Base-by-base conservation (phyloP, 345 rosid species). In the Brassica carinata region DNA sequence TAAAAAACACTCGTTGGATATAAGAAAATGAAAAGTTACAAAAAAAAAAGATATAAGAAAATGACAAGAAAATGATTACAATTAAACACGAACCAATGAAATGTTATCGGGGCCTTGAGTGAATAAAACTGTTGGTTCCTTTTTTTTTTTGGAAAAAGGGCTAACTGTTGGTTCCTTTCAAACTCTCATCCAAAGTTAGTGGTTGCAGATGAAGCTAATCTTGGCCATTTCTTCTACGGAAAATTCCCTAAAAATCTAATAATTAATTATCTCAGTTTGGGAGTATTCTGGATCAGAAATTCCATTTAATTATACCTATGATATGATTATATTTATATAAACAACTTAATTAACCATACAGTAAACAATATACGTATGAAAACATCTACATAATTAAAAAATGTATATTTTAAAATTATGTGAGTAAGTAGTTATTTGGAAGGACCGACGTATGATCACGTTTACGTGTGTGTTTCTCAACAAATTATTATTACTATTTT, bases 401-500 rank as follows among this genome's bases (percentile, higher is more conserved):
- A 18, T 0, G 0, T 72, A 18, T 30, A 45, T 9, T 17, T 29
- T 29, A 48, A 64, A 30, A 17, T 65, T 48, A 75, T 64, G 78
- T 33, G 59, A 63, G 17, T 68, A 79, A 53, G 72, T 74, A 64
- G 71, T 63, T 80, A 69, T 48, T 69, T 75, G 75, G 79, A 63
- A 8, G 72, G 79, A 69, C 79, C 72, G 79, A 80, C 79, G 76
- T 69, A 74, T 75, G 83, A 63, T 80, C 83, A 75, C 83, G 79
- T 75, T 80, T 74, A 80, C 79, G 79, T 75, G 75, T 73, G 82
- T 51, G 66, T 26, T 68, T 74, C 70, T 5, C n/a, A 62, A 3
- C 10, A 65, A 31, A 30, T 23, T 61, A 69, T 43, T 66, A 2
- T 45, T n/a, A 31, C 61, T 27, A 33, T 45, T 51, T 29, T 34